Evolutionary conservation across 176 grass and related monocot species (phyloP), one percentile per base, ranked within the genome.

Genomic region (Metroxylon sagu): DNA sequence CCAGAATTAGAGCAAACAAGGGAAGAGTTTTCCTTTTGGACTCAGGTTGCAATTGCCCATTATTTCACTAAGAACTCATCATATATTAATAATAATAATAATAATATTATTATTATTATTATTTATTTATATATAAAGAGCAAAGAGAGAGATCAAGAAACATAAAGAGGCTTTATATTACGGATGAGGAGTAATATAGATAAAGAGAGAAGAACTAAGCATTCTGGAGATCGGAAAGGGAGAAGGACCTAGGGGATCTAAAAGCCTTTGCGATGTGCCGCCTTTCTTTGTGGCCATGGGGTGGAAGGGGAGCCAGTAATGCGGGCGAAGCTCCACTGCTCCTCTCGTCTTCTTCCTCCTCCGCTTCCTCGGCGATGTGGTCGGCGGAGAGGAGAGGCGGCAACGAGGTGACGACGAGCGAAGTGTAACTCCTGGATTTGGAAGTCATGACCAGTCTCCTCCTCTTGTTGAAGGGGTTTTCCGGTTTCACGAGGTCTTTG

Each of bases 401-500:
- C 35, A 80, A 64, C 50, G 71, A 82, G 0, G 81, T 39, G 21
- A 83, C 76, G 52, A 63, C 62, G n/a, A 93, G 83, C 31, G 83
- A 74, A 35, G 73, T 74, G 77, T 83, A 93, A 23, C 69, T 57
- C 8, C 84, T 69, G 43, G 74, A 62, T 3, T 78, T 79, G 72
- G 76, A 87, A 1, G 81, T 77, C 2, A 70, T 74, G 15, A 83
- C 69, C 19, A 89, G 51, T 27, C 85, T 82, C 6, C 85, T 75
- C 10, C 85, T 75, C 66, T 95, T 95, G 79, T 95, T 95, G 73
- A 95, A 89, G 1, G 85, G 85, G 66, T 89, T 95, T 75, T 95
- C 89, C 18, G 85, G 89, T 76, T 95, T 95, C 16, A 80, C 66
- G 52, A 95, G 80, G 63, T 89, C 89, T 65, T 71, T 80, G 12